Percentiles rank a stretch among this genome's conserved stretches.
Evolutionary conservation across 257 asterid genomes (phyloP).

Genomic region (Eustoma russellianum): DNA sequence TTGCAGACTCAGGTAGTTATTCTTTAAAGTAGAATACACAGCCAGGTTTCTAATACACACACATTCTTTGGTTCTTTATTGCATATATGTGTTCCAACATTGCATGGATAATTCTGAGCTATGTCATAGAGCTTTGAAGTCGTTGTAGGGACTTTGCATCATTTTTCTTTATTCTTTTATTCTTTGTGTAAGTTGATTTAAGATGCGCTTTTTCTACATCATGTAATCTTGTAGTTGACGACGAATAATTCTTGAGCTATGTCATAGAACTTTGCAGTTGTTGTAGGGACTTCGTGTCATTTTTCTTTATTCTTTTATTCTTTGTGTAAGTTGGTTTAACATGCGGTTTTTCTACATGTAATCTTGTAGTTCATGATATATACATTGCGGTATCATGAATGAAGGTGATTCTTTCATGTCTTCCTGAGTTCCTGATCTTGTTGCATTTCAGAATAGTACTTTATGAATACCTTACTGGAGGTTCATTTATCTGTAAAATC

Average conservation of each 20-base stretch:
- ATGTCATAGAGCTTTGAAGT: constrained; percentile 7
- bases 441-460: too few relatives aligned
- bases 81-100: constrained; percentile 34
- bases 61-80: constrained; percentile 60
- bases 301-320: background rate
- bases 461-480: too few relatives aligned
- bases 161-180: background rate
- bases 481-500: too few relatives aligned
- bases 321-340: constrained; percentile 1
- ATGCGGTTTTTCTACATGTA: constrained; percentile 18
- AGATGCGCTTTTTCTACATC: constrained; percentile 15
- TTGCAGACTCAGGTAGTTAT: constrained; percentile 3
- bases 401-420: too few relatives aligned
- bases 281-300: constrained; percentile 8
- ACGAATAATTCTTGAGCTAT: constrained; percentile 6
- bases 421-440: too few relatives aligned
- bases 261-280: constrained; percentile 8
- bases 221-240: constrained; percentile 16
- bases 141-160: constrained; percentile 8
- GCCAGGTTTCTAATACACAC: constrained; percentile 41
- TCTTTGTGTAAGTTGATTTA: constrained; percentile 1
- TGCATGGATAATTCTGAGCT: constrained; percentile 5
- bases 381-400: too few relatives aligned
- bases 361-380: constrained; percentile 8
- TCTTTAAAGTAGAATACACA: constrained; percentile 18